Evolutionary conservation across 2,329 filamentous ascomycete genomes (phyloP).

Genomic region (Mariannaea sp.): DNA sequence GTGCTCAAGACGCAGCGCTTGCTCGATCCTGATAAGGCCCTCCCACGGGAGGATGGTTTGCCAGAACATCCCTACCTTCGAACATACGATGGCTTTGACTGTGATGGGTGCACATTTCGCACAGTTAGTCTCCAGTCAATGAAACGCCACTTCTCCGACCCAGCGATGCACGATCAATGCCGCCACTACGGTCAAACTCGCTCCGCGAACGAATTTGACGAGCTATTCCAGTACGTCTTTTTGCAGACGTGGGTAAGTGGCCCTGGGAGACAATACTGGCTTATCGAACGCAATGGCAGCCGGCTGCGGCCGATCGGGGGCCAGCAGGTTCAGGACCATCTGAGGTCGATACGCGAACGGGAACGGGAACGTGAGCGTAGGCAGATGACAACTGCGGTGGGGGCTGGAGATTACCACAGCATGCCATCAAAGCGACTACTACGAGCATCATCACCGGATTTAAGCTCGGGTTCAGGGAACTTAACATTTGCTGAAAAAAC

Average conservation of each 20-base stretch:
- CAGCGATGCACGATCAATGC: neutral
- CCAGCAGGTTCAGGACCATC: neutral
- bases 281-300: slow-evolving; percentile 5
- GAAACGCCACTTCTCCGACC: neutral
- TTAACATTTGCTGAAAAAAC: too few species aligned
- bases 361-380: neutral
- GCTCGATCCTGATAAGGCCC: neutral
- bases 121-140: slow-evolving; percentile 2
- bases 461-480: neutral
- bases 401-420: neutral
- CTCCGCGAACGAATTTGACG: neutral
- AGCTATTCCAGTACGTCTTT: slow-evolving; percentile 9
- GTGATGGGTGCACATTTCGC: neutral
- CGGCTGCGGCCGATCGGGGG: slow-evolving; percentile 1
- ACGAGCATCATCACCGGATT: too few species aligned
- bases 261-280: slow-evolving; percentile 5
- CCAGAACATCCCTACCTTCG: neutral
- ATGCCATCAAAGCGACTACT: too few species aligned
- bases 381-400: neutral
- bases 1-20: slow-evolving; percentile 1
- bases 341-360: neutral
- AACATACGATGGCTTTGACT: slow-evolving; percentile 5
- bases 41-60: slow-evolving; percentile 1
- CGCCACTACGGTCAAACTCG: neutral
- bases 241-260: slow-evolving; percentile 8